Evolutionary conservation across 192 early-diverging fungal genomes (phyloP).

Genomic region (Podila verticillata): DNA sequence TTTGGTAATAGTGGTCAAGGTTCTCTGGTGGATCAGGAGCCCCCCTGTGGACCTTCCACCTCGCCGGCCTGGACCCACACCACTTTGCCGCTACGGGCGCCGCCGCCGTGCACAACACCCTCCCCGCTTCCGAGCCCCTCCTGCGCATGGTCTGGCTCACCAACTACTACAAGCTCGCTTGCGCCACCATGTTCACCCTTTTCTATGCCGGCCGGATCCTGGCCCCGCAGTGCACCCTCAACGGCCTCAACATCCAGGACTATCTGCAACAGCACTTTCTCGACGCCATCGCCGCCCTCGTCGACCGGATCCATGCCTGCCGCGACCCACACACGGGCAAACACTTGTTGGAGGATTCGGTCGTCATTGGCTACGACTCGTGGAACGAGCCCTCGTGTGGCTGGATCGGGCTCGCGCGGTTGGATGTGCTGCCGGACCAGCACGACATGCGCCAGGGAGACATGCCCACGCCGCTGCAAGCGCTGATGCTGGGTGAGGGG

Average conservation of each 20-base stretch:
- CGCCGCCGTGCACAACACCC: slow-evolving; percentile 60
- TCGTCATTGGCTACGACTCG: slow-evolving; percentile 64
- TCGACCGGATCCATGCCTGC: slow-evolving; percentile 40
- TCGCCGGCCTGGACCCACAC: slow-evolving; percentile 58
- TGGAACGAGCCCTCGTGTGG: slow-evolving; percentile 69
- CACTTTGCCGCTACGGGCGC: slow-evolving; percentile 58
- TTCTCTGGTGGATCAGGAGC: slow-evolving; percentile 61
- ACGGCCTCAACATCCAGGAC: slow-evolving; percentile 60
- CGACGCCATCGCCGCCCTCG: slow-evolving; percentile 47
- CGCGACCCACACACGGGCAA: slow-evolving; percentile 13
- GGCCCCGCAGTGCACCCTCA: slow-evolving; percentile 54
- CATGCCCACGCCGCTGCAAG: slow-evolving; percentile 61
- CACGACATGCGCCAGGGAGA: slow-evolving; percentile 57
- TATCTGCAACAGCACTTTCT: slow-evolving; percentile 62
- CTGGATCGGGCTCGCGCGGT: slow-evolving; percentile 51
- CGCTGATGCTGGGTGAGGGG: slow-evolving; percentile 56
- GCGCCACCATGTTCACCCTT: slow-evolving; percentile 64
- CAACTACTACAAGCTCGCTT: slow-evolving; percentile 64
- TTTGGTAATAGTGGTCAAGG: slow-evolving; percentile 34
- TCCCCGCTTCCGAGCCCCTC: slow-evolving; percentile 28
- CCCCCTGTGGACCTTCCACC: slow-evolving; percentile 62
- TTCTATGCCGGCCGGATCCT: slow-evolving; percentile 62
- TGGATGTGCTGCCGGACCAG: slow-evolving; percentile 51
- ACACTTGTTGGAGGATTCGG: slow-evolving; percentile 38
- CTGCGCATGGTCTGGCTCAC: slow-evolving; percentile 69